These are phyloP conservation scores for Colletotrichum karsti DNA, from an alignment of 2,329 filamentous ascomycete species.

Conservation along the genomic window DNA sequence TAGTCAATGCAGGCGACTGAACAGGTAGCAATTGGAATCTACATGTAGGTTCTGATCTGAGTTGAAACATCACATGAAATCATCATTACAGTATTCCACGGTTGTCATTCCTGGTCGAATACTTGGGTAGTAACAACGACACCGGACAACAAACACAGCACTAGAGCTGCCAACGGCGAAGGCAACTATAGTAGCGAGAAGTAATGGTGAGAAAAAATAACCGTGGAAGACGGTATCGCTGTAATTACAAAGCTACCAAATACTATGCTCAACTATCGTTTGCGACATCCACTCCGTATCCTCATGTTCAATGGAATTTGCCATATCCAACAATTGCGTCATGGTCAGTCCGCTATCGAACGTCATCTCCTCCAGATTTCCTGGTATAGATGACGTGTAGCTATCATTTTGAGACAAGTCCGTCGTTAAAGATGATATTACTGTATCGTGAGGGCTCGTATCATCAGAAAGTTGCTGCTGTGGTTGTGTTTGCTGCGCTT, in stretches of 20 bases:
- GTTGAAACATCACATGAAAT: no score
- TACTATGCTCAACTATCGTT: slow-evolving; percentile 52
- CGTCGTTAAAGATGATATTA: not conserved
- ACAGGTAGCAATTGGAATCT: no score
- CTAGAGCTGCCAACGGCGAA: no score
- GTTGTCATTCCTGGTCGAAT: no score
- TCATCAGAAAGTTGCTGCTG: not conserved
- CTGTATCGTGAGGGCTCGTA: not conserved
- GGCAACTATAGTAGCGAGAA: no score
- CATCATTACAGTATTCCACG: no score
- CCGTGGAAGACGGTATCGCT: not conserved
- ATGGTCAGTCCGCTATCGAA: slow-evolving; percentile 49
- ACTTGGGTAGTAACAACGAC: no score
- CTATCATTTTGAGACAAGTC: slow-evolving; percentile 16
- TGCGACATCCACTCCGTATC: slow-evolving; percentile 57
- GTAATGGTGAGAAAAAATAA: not conserved
- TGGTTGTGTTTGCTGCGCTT: not conserved
- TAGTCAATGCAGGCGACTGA: no score
- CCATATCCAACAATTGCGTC: slow-evolving; percentile 55
- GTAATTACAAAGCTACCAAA: slow-evolving; percentile 39
- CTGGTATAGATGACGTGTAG: slow-evolving; percentile 15
- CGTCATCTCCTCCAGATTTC: slow-evolving; percentile 33
- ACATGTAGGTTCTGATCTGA: no score
- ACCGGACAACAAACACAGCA: no score
- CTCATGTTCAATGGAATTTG: slow-evolving; percentile 53